phyloP scores from a whole-genome alignment of 2,329 filamentous ascomycete genomes.

The Penicillium sp. region DNA sequence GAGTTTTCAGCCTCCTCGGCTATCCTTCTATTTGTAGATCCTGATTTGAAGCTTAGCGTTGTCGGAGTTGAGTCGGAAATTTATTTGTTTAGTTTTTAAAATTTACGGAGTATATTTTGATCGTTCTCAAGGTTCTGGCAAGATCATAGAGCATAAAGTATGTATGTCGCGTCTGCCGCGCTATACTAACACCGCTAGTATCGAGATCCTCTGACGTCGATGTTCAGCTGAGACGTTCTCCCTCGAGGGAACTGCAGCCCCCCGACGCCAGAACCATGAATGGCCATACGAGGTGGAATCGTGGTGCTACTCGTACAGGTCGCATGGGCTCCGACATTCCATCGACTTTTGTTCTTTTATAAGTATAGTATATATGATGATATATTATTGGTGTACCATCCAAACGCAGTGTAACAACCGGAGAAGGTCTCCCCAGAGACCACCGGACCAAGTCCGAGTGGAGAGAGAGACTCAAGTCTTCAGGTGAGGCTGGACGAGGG shows the following conservation, averaged over 20 bases:
- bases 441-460: background rate
- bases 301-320: background rate
- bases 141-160: conserved; percentile 8
- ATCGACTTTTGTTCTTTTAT: too few species aligned
- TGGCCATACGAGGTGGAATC: conserved; percentile 9
- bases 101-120: too few species aligned
- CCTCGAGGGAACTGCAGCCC: conserved; percentile 3
- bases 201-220: conserved; percentile 27
- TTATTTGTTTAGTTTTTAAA: too few species aligned
- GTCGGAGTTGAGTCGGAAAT: too few species aligned
- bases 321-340: too few species aligned
- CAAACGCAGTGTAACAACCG: too few species aligned
- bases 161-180: conserved; percentile 24
- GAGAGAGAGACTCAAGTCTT: too few species aligned
- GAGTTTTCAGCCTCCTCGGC: conserved; percentile 17
- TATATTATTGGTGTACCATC: too few species aligned
- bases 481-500: background rate
- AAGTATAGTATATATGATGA: too few species aligned
- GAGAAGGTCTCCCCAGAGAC: too few species aligned
- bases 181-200: conserved; percentile 26
- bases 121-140: background rate
- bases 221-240: conserved; percentile 14
- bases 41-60: conserved; percentile 15
- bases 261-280: background rate
- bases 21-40: conserved; percentile 17